Evolutionary conservation across 1,284 basidiomycete genomes (phyloP).

Genomic region (Microstroma glucosiphilum): DNA sequence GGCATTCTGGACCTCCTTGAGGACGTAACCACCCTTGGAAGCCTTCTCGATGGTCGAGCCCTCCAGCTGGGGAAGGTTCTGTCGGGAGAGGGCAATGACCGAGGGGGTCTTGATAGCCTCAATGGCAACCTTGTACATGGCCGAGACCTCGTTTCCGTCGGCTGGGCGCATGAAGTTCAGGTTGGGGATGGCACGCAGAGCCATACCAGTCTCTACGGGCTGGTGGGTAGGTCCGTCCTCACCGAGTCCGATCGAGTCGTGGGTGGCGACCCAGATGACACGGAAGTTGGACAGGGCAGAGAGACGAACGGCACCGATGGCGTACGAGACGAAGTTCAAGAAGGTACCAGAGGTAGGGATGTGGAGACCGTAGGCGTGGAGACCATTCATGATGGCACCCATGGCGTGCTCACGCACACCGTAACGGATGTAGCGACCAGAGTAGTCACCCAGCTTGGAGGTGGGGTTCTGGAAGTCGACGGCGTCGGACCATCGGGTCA

Average conservation of each 20-base stretch:
- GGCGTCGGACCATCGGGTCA: slow-evolving; percentile 71
- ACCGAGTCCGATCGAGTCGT: slow-evolving; percentile 53
- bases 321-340: slow-evolving; percentile 86
- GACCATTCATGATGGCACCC: slow-evolving; percentile 88
- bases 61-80: slow-evolving; percentile 88
- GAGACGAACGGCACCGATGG: slow-evolving; percentile 81
- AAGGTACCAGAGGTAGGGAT: slow-evolving; percentile 59
- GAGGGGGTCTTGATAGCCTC: slow-evolving; percentile 71
- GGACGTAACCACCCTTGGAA: slow-evolving; percentile 77
- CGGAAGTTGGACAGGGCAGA: slow-evolving; percentile 82
- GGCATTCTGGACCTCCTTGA: slow-evolving; percentile 67
- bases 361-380: slow-evolving; percentile 78
- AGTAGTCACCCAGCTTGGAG: slow-evolving; percentile 74
- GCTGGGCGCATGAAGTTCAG: slow-evolving; percentile 66
- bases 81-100: slow-evolving; percentile 72
- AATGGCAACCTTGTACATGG: slow-evolving; percentile 75
- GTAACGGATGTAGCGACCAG: slow-evolving; percentile 85
- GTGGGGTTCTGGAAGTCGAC: slow-evolving; percentile 82
- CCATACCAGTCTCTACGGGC: slow-evolving; percentile 79
- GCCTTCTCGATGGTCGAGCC: slow-evolving; percentile 79
- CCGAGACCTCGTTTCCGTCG: slow-evolving; percentile 89
- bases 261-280: slow-evolving; percentile 82
- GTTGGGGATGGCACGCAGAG: slow-evolving; percentile 84
- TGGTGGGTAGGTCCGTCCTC: slow-evolving; percentile 97
- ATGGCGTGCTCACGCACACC: slow-evolving; percentile 96